Base-by-base conservation (phyloP, 2,329 filamentous ascomycete genomes). In the Anisogramma anomala region DNA sequence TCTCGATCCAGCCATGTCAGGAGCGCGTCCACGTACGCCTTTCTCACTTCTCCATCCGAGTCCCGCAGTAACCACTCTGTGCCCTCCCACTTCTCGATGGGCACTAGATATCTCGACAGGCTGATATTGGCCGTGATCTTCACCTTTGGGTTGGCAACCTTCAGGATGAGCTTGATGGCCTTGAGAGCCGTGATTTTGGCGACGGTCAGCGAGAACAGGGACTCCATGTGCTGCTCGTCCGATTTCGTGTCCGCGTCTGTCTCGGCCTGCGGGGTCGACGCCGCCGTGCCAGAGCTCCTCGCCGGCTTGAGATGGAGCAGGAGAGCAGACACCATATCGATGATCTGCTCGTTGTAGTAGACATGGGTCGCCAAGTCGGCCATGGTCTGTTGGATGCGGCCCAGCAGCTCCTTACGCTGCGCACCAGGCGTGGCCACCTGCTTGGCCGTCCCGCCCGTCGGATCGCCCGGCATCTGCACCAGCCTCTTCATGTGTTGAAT, bases 341-440 rank as follows among this genome's bases (percentile, higher is more conserved):
- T 79, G 41, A 96, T 85, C 60, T 98, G 91, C 52, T 96, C 89
- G 2, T 84, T 84, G 58, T 98, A 98, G 65, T 98, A 98, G 23
- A 95, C 80, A 55, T 98, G 91, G 1, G 85, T 94, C 2, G 88
- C 87, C 20, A 98, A 67, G 56, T 88, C 78, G n/a, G 86, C 86
- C 47, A 95, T 87, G 61, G 85, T 94, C 50, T 75, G 71, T 57
- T 91, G 81, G 13, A 96, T 71, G 23, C 79, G 74, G 25, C 67
- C 60, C 20, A 94, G 64, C 13, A 95, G 68, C 50, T 79, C 72
- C 48, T 71, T 69, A 36, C 79, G 72, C 42, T 81, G 72, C 6
- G 69, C 58, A 20, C 63, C 57, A 0, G 53, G 50, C 14, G 52
- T 53, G 17, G 51, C 51, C 8, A 50, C 49, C 33, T 59, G 55